Base-by-base conservation (phyloP, 2,329 filamentous ascomycete genomes). In the Hypoxylon sp. region DNA sequence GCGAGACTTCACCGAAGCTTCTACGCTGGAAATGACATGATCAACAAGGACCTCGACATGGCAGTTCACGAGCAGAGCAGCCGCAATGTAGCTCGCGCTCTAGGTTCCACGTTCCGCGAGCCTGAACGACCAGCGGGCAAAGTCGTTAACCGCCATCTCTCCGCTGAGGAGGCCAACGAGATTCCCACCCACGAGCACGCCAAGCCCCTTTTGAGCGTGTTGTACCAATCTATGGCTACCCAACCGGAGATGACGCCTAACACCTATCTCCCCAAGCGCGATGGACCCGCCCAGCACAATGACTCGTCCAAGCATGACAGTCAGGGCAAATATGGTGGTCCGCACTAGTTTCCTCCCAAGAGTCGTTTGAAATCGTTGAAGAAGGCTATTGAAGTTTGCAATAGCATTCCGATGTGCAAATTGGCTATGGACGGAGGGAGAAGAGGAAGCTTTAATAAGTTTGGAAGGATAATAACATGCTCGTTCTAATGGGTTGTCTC, bases 191-290 rank as follows among this genome's bases (percentile, higher is more conserved):
- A 75, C 1, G 79, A 83, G 51, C 79, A 83, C 55, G 76, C 78
- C 9, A 72, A 75, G 11, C 81, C 82, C 1, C 74, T 85, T 9
- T 56, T 86, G 8, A 80, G 77, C 51, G 79, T 84, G 78, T 74
- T 76, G 2, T 78, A 81, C 21, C 72, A 73, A 54, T 67, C 71
- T 16, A 32, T 77, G n/a, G 60, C 57, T n/a, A 67, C 64, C 51
- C 61, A 61, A 9, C 69, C 70, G 1, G 68, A 66, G 11, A 53
- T 74, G 34, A 63, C 60, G 6, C 48, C 48, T 3, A 12, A 23
- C 52, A 25, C 37, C 2, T 12, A 27, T 32, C 52, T 45, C 14
- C 52, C 46, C 45, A 61, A 9, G 65, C 52, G 12, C 11, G n/a
- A 41, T 12, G 29, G 43, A 55, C 52, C 52, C 11, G 25, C 25